Conservation (phyloP, 805 yeast genomes). For the Yueomyces sp. region DNA sequence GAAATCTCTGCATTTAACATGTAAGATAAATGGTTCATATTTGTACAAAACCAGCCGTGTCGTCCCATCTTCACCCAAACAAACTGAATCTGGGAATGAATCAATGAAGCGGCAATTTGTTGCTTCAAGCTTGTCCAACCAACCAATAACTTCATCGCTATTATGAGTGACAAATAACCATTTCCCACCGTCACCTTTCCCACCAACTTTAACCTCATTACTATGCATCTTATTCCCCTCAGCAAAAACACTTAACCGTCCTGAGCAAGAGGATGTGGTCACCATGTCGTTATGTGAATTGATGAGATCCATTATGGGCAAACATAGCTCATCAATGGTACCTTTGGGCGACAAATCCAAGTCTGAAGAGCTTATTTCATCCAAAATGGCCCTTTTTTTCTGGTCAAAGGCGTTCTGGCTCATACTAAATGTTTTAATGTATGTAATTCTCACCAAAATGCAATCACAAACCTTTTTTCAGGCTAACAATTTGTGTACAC, state of each 20-base stretch:
- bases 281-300: slow-evolving; percentile 56
- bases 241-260: slow-evolving; percentile 68
- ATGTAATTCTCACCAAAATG: no score
- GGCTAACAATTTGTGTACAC: no score
- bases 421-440: background rate
- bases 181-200: slow-evolving; percentile 74
- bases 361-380: slow-evolving; percentile 33
- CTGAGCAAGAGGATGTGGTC: slow-evolving; percentile 83
- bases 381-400: slow-evolving; percentile 41
- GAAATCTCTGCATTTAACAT: slow-evolving; percentile 61
- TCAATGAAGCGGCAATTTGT: slow-evolving; percentile 12
- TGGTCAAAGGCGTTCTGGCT: slow-evolving; percentile 47
- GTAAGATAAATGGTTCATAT: slow-evolving; percentile 76
- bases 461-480: background rate
- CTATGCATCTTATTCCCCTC: slow-evolving; percentile 46
- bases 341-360: slow-evolving; percentile 83
- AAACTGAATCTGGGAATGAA: background rate
- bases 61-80: background rate
- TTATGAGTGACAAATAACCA: slow-evolving; percentile 79
- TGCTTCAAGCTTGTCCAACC: slow-evolving; percentile 28
- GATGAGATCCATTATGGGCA: slow-evolving; percentile 59
- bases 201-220: slow-evolving; percentile 40
- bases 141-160: slow-evolving; percentile 30
- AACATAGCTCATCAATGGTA: slow-evolving; percentile 57
- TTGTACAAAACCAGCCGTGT: slow-evolving; percentile 57